Percentiles rank a stretch among this genome's conserved stretches.
Conservation (phyloP, 106 monocot species). For the Gastrodia elata region DNA sequence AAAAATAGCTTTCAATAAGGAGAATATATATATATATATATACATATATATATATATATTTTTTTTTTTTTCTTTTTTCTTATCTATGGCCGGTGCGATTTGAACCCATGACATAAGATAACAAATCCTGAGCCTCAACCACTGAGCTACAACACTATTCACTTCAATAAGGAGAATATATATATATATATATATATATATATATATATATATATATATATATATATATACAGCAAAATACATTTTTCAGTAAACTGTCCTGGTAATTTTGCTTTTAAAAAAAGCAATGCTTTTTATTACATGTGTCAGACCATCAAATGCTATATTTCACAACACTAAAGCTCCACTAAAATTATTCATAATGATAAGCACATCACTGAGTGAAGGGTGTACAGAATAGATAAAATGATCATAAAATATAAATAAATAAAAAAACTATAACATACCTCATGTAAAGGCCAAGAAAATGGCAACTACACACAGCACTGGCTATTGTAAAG, state of each 20-base stretch:
- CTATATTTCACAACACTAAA: not conserved
- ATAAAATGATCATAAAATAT: not conserved
- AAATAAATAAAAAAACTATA: not conserved
- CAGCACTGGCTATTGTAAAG: not conserved
- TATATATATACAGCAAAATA: not conserved
- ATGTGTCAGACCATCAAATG: too few species aligned
- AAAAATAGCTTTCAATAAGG: too few species aligned
- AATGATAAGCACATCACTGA: not conserved
- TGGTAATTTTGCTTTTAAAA: not conserved
- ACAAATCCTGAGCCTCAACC: too few species aligned
- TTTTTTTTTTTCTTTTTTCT: too few species aligned
- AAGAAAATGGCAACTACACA: slow-evolving; percentile 2
- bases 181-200: too few species aligned
- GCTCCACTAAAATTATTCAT: not conserved
- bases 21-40: too few species aligned
- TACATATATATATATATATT: too few species aligned
- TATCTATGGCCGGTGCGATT: too few species aligned
- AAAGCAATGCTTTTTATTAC: not conserved
- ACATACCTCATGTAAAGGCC: not conserved
- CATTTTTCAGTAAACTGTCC: not conserved
- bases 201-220: too few species aligned
- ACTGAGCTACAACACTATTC: too few species aligned
- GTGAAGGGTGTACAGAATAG: not conserved
- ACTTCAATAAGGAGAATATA: too few species aligned
- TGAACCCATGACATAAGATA: too few species aligned